phyloP scores from a whole-genome alignment of 192 early-diverging fungal genomes.

The Thamnidium elegans region DNA sequence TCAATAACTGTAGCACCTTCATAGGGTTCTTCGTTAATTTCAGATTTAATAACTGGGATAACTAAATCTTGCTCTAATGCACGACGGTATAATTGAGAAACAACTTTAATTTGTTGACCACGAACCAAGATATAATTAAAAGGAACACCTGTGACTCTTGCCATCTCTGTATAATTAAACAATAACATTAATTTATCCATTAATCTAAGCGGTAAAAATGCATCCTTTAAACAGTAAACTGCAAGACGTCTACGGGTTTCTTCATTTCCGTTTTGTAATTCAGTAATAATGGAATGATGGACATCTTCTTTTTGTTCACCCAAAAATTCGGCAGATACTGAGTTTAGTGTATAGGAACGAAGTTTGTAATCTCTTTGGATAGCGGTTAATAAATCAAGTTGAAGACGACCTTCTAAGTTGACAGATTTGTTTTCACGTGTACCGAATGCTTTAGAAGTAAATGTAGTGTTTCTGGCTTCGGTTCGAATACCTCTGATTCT shows the following conservation, averaged over 20 bases:
- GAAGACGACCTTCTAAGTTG: constrained; percentile 89
- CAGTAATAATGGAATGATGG: constrained; percentile 96
- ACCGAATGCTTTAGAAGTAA: constrained; percentile 92
- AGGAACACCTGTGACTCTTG: constrained; percentile 93
- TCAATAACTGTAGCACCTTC: constrained; percentile 98
- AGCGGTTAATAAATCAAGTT: constrained; percentile 89
- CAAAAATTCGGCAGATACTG: constrained; percentile 93
- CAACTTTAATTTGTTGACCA: constrained; percentile 98
- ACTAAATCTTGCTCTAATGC: constrained; percentile 78
- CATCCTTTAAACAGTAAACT: constrained; percentile 97
- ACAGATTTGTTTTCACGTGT: constrained; percentile 87
- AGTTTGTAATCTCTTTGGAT: constrained; percentile 97
- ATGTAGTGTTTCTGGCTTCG: constrained; percentile 74
- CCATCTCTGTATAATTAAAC: constrained; percentile 98
- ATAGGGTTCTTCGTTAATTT: constrained; percentile 83
- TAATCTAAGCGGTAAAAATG: constrained; percentile 87
- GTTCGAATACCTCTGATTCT: constrained; percentile 63
- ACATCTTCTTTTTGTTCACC: constrained; percentile 99
- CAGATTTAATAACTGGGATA: constrained; percentile 82
- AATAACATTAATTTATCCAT: constrained; percentile 97
- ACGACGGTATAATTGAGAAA: constrained; percentile 92
- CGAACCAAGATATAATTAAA: constrained; percentile 92
- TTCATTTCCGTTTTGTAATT: constrained; percentile 91
- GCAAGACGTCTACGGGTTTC: constrained; percentile 94
- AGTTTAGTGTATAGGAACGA: constrained; percentile 92